Percentiles rank a stretch among this genome's conserved stretches.
These are phyloP conservation scores for Claviceps arundinis DNA, from an alignment of 2,329 filamentous ascomycete genomes.

Conservation along the genomic window DNA sequence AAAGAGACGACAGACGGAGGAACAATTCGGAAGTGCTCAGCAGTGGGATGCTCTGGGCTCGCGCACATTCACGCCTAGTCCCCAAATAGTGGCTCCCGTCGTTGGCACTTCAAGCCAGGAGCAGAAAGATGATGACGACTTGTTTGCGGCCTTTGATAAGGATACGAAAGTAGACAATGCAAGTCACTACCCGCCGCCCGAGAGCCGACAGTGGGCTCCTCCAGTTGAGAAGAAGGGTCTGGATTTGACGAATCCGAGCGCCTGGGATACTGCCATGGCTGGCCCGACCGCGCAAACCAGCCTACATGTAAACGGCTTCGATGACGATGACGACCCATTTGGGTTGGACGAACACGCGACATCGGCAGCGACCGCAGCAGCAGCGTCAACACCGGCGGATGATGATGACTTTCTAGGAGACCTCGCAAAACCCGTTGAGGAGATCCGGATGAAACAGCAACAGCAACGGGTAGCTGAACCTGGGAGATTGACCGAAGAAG, in stretches of 20 bases:
- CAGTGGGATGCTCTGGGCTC: slow-evolving; percentile 65
- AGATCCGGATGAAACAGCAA: slow-evolving; percentile 30
- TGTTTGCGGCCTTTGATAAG: slow-evolving; percentile 55
- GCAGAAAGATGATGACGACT: slow-evolving; percentile 37
- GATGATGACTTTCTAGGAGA: slow-evolving; percentile 56
- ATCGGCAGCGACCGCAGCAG: slow-evolving; percentile 13
- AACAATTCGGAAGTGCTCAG: slow-evolving; percentile 62
- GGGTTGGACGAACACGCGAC: slow-evolving; percentile 50
- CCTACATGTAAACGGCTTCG: slow-evolving; percentile 23
- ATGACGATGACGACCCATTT: slow-evolving; percentile 81
- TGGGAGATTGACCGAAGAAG: slow-evolving; percentile 40
- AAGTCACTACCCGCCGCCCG: slow-evolving; percentile 47
- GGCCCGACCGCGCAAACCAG: slow-evolving; percentile 7
- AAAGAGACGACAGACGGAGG: slow-evolving; percentile 55
- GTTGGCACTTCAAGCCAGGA: slow-evolving; percentile 8
- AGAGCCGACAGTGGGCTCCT: slow-evolving; percentile 31
- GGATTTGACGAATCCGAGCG: slow-evolving; percentile 39
- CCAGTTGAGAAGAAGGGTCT: slow-evolving; percentile 26
- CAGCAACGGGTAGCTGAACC: slow-evolving; percentile 26
- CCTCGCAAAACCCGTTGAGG: slow-evolving; percentile 49
- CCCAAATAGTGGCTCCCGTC: slow-evolving; percentile 13
- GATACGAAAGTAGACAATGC: slow-evolving; percentile 54
- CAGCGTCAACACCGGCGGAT: slow-evolving; percentile 24
- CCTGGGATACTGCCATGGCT: slow-evolving; percentile 29
- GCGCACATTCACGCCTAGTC: slow-evolving; percentile 28